Evolutionary conservation across 179 eudicot species (phyloP), one percentile per base, ranked within the genome.

Genomic region (Corrigiola litoralis): DNA sequence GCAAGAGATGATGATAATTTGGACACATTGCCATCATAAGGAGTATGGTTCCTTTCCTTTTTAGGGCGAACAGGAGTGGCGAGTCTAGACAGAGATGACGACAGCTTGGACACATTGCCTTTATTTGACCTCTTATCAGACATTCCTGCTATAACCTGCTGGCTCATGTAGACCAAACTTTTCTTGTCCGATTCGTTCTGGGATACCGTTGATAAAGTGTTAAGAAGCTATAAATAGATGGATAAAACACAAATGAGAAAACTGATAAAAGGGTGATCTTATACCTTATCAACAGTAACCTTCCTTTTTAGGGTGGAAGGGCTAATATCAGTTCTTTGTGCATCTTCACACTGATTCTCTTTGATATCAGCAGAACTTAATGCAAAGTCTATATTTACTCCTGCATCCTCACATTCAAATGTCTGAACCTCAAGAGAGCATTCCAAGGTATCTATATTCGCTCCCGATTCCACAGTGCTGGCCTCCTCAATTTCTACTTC

Each of bases 1-100:
- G 78, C 55, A 47, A 81, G 72, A 58, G 84, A 66, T 21, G 73
- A 67, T 55, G 59, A 69, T 61, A 75, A 37, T 77, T 81, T 84
- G 56, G 83, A 71, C 25, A 69, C 67, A 48, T 59, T 62, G 66
- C 69, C 53, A 21, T 38, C 31, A 21, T 69, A 52, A 40, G 70
- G 69, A 45, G 67, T 69, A 56, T 56, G 67, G 38, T 55, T 63
- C n/a, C 50, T 68, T 58, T 65, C 77, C 72, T 65, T 77, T 37
- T 27, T 73, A 59, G 64, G 55, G 52, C 67, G 75, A 61, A 68
- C 33, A 63, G 88, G 73, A 55, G 65, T 48, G 25, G 62, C 38
- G 54, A 63, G 79, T 72, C 75, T 81, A 37, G 77, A 53, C 36
- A 79, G 71, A 58, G 84, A 63, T 40, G 68, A 68, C 49, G 56